Percentiles rank a stretch among this genome's conserved stretches.
Conservation (phyloP, 768 basidiomycete genomes). For the Boletus insuetus region DNA sequence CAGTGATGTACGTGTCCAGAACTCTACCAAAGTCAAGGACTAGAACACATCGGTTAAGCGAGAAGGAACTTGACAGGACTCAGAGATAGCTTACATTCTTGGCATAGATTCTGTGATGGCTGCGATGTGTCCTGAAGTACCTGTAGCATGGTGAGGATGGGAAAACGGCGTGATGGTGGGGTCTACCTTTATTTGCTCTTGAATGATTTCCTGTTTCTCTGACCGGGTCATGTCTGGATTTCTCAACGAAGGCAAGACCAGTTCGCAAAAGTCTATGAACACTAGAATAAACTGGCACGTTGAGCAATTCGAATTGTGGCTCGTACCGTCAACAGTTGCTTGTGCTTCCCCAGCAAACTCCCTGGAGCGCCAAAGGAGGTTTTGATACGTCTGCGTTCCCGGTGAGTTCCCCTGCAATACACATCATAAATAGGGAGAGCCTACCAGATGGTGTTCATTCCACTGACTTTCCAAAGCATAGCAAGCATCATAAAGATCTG, state of each 20-base stretch:
- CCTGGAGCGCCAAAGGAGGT: conserved; percentile 20
- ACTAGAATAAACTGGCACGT: not conserved
- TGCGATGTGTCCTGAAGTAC: conserved; percentile 12
- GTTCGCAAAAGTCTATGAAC: conserved; percentile 14
- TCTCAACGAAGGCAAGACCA: conserved; percentile 15
- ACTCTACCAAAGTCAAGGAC: conserved; percentile 16
- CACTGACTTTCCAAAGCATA: conserved; percentile 10
- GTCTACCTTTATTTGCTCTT: conserved; percentile 14
- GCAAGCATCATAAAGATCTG: conserved; percentile 12
- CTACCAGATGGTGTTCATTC: conserved; percentile 14
- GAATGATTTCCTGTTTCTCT: conserved; percentile 17
- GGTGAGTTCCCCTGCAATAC: not conserved
- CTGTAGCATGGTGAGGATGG: conserved; percentile 6
- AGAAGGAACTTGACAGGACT: not conserved
- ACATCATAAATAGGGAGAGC: not conserved
- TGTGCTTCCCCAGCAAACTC: conserved; percentile 21
- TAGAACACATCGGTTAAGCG: not conserved
- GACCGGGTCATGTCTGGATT: not conserved
- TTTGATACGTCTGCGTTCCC: conserved; percentile 9
- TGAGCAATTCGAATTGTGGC: not conserved
- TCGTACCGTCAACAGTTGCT: conserved; percentile 14
- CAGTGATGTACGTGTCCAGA: conserved; percentile 12
- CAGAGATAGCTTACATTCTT: conserved; percentile 11
- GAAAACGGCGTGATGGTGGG: not conserved
- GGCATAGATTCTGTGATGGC: conserved; percentile 19